Base-by-base conservation (phyloP, 2,329 filamentous ascomycete genomes). In the Sporothrix pseudoabietina region DNA sequence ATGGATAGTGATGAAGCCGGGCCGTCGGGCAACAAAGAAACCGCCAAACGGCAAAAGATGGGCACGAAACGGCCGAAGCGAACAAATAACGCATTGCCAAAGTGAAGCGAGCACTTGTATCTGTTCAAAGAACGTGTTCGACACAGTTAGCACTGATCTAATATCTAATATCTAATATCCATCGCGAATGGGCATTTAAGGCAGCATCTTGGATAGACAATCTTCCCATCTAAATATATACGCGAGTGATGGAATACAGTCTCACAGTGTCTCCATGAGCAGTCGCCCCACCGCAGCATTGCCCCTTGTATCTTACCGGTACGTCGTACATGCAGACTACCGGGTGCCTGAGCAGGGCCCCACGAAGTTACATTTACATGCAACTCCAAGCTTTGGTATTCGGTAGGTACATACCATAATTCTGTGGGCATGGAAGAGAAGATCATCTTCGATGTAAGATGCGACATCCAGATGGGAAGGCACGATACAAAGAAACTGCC, bases 281-380 rank as follows among this genome's bases (percentile, higher is more conserved):
- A n/a, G 3, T 14, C 9, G 63, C 66, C 30, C 66, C 47, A 69
- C 66, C n/a, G 5, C 30, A 14, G 57, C 16, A 19, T 26, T 3
- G 32, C 14, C 9, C 6, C 22, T 41, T 26, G n/a, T 69, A 55
- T 32, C 16, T 26, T 26, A 26, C 26, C 26, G 26, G n/a, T 35
- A n/a, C n/a, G n/a, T n/a, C n/a, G n/a, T n/a, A 35, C 26, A 26
- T 52, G 65, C 65, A 69, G 44, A 26, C 19, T 41, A 69, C 41
- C 63, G 41, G 35, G 14, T n/a, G 19, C 32, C 41, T 47, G 39
- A 49, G 63, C 63, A 32, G 41, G 63, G 22, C 49, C n/a, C 49
- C 3, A n/a, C 35, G 39, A 69, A 69, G 66, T 39, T 2, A 14
- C 9, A 39, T 6, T 26, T 26, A 30, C 55, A 35, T 32, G 59